Conservation (phyloP, 1,139 yeast genomes). For the Saccharomyces hybrid region DNA sequence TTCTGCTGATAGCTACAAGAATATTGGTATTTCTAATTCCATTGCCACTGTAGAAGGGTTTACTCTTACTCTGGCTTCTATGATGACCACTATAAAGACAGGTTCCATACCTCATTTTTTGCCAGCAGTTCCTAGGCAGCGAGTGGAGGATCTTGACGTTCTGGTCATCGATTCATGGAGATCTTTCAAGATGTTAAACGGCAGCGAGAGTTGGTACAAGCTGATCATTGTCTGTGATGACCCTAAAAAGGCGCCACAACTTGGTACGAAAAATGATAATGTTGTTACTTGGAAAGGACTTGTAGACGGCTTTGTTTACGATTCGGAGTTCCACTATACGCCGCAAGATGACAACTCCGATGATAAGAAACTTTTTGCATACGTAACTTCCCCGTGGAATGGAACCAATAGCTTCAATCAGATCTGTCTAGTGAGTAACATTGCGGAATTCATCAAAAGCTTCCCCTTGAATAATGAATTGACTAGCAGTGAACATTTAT, state of each 20-base stretch:
- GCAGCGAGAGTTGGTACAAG: conserved; percentile 30
- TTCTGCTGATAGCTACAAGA: conserved; percentile 12
- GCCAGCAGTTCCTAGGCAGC: conserved; percentile 28
- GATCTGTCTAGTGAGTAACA: conserved; percentile 52
- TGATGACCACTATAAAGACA: conserved; percentile 21
- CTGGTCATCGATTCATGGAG: conserved; percentile 29
- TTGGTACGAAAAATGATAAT: conserved; percentile 3
- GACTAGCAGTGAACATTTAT: conserved; percentile 36
- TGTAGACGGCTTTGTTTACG: conserved; percentile 15
- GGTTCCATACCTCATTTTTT: conserved; percentile 28
- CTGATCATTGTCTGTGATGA: conserved; percentile 30
- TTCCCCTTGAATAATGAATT: conserved; percentile 45
- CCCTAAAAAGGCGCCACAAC: conserved; percentile 4
- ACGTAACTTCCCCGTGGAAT: conserved; percentile 16
- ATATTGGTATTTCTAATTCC: conserved; percentile 29
- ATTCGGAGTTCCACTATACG: conserved; percentile 24
- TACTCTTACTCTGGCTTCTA: conserved; percentile 28
- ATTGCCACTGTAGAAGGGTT: conserved; percentile 28
- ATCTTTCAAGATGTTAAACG: conserved; percentile 16
- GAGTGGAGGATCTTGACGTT: conserved; percentile 28
- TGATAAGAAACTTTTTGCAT: conserved; percentile 27
- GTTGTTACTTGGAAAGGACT: conserved; percentile 28
- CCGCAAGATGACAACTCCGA: conserved; percentile 35
- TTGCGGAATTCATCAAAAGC: conserved; percentile 55
- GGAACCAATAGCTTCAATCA: conserved; percentile 42